phyloP scores from a whole-genome alignment of 2,329 filamentous ascomycete genomes.

The Aureobasidium sp. region DNA sequence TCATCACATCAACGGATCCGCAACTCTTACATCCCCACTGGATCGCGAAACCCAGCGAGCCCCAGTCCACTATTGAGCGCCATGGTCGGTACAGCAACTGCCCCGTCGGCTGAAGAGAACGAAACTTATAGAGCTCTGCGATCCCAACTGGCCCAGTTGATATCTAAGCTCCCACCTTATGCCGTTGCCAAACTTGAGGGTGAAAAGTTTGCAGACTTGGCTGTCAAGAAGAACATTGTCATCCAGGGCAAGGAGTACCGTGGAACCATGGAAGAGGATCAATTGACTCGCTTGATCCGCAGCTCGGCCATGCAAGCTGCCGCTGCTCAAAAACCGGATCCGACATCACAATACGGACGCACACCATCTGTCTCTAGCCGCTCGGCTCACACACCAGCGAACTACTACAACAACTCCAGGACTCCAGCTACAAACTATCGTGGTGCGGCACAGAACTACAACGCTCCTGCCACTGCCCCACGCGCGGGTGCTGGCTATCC shows the following conservation, averaged over 20 bases:
- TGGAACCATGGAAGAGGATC: constrained; percentile 79
- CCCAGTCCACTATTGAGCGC: constrained; percentile 56
- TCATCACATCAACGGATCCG: constrained; percentile 73
- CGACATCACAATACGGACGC: constrained; percentile 1
- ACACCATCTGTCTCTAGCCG: constrained; percentile 11
- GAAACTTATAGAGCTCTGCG: constrained; percentile 64
- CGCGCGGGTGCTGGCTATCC: neutral
- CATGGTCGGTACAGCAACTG: constrained; percentile 49
- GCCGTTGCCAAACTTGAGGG: constrained; percentile 80
- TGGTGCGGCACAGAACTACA: constrained; percentile 1
- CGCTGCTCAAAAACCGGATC: neutral
- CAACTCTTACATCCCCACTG: constrained; percentile 57
- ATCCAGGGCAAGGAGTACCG: constrained; percentile 64
- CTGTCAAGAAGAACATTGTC: constrained; percentile 70
- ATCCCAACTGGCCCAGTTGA: constrained; percentile 63
- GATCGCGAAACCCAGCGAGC: constrained; percentile 32
- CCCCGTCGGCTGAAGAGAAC: constrained; percentile 53
- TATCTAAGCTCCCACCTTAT: constrained; percentile 71
- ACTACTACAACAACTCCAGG: constrained; percentile 15
- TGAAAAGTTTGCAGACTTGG: constrained; percentile 72
- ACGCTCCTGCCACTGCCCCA: constrained; percentile 5
- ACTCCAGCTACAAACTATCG: constrained; percentile 22
- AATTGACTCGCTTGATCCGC: constrained; percentile 40
- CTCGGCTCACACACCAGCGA: neutral
- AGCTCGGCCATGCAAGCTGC: constrained; percentile 25